Percentiles rank a stretch among this genome's conserved stretches.
Conservation (phyloP, 1,284 basidiomycete species). For the Papiliotrema fonsecae region DNA sequence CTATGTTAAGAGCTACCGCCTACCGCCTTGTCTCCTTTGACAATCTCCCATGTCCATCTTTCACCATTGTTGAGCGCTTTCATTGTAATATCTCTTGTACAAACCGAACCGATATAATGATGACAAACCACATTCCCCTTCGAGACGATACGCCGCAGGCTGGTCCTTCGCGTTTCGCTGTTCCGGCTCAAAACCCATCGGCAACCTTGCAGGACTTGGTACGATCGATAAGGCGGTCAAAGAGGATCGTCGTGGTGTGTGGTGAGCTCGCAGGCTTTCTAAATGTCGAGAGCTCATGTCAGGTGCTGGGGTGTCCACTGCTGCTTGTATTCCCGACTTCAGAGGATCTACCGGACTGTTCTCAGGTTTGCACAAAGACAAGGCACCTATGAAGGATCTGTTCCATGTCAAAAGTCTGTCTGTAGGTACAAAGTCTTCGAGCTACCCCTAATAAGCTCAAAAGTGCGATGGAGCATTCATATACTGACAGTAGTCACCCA, state of each 20-base stretch:
- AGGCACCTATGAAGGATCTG: conserved; percentile 62
- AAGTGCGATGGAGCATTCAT: neutral
- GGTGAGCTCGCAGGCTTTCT: conserved; percentile 54
- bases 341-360: conserved; percentile 78
- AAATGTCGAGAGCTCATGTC: conserved; percentile 8
- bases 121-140: neutral
- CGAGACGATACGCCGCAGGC: neutral
- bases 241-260: conserved; percentile 76
- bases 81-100: too few species aligned
- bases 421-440: conserved; percentile 53
- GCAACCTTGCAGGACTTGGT: neutral
- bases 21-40: too few species aligned
- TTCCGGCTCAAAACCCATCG: neutral
- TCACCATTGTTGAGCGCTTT: too few species aligned
- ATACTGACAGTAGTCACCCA: neutral
- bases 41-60: too few species aligned
- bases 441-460: neutral
- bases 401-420: conserved; percentile 88
- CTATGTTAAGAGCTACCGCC: too few species aligned
- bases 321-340: conserved; percentile 89
- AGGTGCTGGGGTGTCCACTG: conserved; percentile 90
- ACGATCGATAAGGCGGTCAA: conserved; percentile 49
- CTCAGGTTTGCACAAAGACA: conserved; percentile 61
- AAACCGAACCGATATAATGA: too few species aligned
- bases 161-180: neutral